Conservation (phyloP, 768 basidiomycete species). For the Pleurotus salmoneostramineus region DNA sequence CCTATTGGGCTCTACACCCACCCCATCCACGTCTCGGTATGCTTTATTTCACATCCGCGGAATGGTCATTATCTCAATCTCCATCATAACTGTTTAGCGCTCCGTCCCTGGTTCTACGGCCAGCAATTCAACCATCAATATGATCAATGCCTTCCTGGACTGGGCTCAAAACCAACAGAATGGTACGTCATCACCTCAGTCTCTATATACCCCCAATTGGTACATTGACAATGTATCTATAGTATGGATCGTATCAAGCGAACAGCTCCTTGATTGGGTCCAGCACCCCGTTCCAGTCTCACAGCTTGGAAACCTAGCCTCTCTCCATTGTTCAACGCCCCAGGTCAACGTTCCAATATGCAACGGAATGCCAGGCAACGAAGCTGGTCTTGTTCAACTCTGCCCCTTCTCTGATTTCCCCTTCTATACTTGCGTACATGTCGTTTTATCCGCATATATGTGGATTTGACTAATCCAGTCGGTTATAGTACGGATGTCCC, state of each 20-base stretch:
- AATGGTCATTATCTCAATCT: no score
- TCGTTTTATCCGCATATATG: not conserved
- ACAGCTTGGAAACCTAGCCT: conserved; percentile 46
- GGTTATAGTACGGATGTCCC: conserved; percentile 70
- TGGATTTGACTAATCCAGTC: not conserved
- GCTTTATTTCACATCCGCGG: conserved; percentile 10
- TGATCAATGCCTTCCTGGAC: conserved; percentile 79
- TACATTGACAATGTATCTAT: not conserved
- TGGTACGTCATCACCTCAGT: conserved; percentile 29
- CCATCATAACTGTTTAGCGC: conserved; percentile 21
- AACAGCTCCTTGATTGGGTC: conserved; percentile 74
- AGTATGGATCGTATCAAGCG: conserved; percentile 75
- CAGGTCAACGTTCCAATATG: conserved; percentile 63
- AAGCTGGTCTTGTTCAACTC: conserved; percentile 53
- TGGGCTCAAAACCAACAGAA: conserved; percentile 74
- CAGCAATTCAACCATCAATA: conserved; percentile 52
- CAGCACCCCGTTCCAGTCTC: conserved; percentile 61
- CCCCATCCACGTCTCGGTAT: conserved; percentile 69
- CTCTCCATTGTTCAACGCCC: conserved; percentile 65
- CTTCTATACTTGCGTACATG: conserved; percentile 72
- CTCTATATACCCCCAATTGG: not conserved
- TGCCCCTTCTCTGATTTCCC: conserved; percentile 75
- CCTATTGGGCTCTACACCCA: conserved; percentile 82
- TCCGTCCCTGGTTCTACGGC: conserved; percentile 58
- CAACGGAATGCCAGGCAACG: conserved; percentile 71